phyloP scores from a whole-genome alignment of 1,139 yeast genomes.

The Keqinozyma sinolaborantium region DNA sequence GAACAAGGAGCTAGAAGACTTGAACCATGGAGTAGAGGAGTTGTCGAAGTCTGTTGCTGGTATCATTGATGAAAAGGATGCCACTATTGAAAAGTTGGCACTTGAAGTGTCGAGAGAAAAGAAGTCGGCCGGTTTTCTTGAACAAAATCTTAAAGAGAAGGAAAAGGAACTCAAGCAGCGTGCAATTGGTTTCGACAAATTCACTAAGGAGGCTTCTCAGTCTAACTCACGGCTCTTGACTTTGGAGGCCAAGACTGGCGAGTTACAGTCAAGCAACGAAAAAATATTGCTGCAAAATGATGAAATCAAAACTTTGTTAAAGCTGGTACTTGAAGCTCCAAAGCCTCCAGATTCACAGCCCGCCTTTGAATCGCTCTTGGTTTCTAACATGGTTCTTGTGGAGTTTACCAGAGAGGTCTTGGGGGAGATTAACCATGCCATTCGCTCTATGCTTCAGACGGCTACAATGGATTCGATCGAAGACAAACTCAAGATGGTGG shows the following conservation, averaged over 20 bases:
- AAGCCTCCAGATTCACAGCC: neutral
- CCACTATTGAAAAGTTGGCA: constrained; percentile 1
- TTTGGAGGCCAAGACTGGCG: no score
- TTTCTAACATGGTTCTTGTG: no score
- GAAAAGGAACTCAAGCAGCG: neutral
- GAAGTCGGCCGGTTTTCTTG: no score
- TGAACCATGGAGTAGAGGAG: constrained; percentile 1
- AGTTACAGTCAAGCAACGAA: no score
- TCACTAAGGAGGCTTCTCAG: no score
- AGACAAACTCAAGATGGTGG: neutral
- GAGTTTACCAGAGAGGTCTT: constrained; percentile 1
- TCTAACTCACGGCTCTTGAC: no score
- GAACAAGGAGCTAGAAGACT: neutral
- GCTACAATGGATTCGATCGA: constrained; percentile 5
- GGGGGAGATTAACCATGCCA: constrained; percentile 1
- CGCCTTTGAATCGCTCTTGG: no score
- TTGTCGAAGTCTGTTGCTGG: constrained; percentile 2
- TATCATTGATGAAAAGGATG: constrained; percentile 1
- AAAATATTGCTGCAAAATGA: constrained; percentile 15
- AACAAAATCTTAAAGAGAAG: no score
- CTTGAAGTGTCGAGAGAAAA: constrained; percentile 2
- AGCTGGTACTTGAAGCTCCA: neutral
- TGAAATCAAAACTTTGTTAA: constrained; percentile 5
- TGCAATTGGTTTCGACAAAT: no score
- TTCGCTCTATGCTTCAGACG: constrained; percentile 1